phyloP scores from a whole-genome alignment of 306 rosid species.

The Begonia fuchsioides region DNA sequence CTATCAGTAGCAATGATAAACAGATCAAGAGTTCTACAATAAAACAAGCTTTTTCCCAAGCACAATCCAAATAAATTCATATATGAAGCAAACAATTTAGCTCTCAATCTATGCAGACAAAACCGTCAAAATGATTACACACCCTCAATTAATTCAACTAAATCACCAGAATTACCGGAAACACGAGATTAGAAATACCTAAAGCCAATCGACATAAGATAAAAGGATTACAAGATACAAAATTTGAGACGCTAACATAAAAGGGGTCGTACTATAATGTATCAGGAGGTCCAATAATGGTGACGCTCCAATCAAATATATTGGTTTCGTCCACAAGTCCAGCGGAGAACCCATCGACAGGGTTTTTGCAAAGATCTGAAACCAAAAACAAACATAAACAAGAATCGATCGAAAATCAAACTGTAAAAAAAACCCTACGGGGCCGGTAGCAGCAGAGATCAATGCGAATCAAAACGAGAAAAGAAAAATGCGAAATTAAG shows the following conservation, averaged over 20 bases:
- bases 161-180: no score
- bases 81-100: no score
- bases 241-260: background rate
- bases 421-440: conserved; percentile 9
- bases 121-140: no score
- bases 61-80: no score
- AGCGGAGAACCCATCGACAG: conserved; percentile 93
- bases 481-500: background rate
- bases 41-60: no score
- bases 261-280: conserved; percentile 61
- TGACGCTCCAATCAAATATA: conserved; percentile 97
- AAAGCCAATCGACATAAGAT: no score
- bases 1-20: no score
- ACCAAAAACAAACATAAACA: conserved; percentile 1
- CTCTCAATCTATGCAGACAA: no score
- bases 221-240: background rate
- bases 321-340: conserved; percentile 83
- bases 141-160: no score
- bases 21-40: no score
- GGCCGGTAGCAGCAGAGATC: no score
- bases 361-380: conserved; percentile 90
- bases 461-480: background rate
- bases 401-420: conserved; percentile 5
- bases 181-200: no score
- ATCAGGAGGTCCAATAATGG: conserved; percentile 97